Percentiles rank a stretch among this genome's conserved stretches.
Evolutionary conservation across 192 early-diverging fungal genomes (phyloP).

Genomic region (Chytriomyces hyalinus): DNA sequence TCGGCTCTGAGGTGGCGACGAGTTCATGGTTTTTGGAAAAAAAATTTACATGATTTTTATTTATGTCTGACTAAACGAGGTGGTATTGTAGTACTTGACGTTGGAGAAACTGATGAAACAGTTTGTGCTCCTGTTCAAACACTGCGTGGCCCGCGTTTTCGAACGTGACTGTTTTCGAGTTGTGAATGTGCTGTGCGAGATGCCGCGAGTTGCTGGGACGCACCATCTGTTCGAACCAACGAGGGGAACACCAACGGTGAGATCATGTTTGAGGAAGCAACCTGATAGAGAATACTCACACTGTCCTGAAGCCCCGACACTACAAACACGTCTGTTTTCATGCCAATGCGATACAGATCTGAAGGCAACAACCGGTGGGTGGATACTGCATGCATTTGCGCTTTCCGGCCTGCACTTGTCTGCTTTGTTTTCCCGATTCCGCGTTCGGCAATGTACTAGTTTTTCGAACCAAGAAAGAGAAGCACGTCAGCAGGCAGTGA

Average conservation of each 20-base stretch:
- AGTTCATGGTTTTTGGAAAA: background rate
- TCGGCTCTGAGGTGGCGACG: slow-evolving; percentile 3
- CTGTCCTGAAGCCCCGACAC: background rate
- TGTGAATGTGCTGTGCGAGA: background rate
- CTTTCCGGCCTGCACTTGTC: background rate
- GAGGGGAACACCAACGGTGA: too few relatives aligned
- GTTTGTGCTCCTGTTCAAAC: background rate
- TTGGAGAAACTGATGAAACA: background rate
- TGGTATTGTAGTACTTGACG: too few relatives aligned
- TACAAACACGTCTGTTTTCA: background rate
- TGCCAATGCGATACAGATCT: background rate
- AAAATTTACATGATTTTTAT: too few relatives aligned
- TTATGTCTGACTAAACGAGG: too few relatives aligned
- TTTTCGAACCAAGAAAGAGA: background rate
- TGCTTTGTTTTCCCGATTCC: background rate
- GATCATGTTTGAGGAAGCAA: too few relatives aligned
- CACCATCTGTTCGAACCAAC: background rate
- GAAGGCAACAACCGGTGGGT: background rate
- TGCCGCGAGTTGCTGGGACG: background rate
- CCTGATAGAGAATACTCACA: too few relatives aligned
- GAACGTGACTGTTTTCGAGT: background rate
- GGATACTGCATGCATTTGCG: background rate
- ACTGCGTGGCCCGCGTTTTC: background rate
- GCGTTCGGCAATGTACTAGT: background rate
- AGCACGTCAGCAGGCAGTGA: background rate